Conservation (phyloP, 176 grass and related monocot genomes). For the Zea luxurians region DNA sequence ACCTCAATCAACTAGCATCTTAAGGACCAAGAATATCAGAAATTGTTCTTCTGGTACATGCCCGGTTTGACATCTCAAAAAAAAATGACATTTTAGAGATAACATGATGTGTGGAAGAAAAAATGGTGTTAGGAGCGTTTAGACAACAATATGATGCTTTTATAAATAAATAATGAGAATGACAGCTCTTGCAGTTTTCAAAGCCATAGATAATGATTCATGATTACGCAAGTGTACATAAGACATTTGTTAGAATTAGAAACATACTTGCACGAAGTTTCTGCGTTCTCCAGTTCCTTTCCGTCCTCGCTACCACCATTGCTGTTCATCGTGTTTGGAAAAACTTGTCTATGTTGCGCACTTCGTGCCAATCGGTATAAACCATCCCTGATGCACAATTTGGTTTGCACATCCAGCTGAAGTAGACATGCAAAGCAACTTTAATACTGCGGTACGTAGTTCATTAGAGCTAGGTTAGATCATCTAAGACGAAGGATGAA, state of each 20-base stretch:
- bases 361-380: slow-evolving; percentile 92
- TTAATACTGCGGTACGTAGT: slow-evolving; percentile 35
- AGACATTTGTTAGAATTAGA: slow-evolving; percentile 31
- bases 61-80: too few relatives aligned
- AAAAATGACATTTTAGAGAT: background rate
- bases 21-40: background rate
- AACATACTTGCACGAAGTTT: slow-evolving; percentile 48
- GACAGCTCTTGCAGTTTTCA: background rate
- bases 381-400: slow-evolving; percentile 89
- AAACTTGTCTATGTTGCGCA: slow-evolving; percentile 70
- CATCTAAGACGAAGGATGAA: slow-evolving; percentile 15
- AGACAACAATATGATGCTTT: background rate
- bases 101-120: background rate
- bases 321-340: slow-evolving; percentile 39
- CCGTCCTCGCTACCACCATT: slow-evolving; percentile 52
- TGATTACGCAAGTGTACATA: background rate
- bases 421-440: slow-evolving; percentile 33
- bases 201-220: slow-evolving; percentile 22
- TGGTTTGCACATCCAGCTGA: slow-evolving; percentile 87
- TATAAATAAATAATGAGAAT: slow-evolving; percentile 5
- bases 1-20: slow-evolving; percentile 5
- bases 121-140: background rate
- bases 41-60: background rate
- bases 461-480: slow-evolving; percentile 31
- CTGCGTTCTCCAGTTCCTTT: slow-evolving; percentile 46